Evolutionary conservation across 805 yeast genomes (phyloP).

Genomic region (Kregervanrija delftensis): DNA sequence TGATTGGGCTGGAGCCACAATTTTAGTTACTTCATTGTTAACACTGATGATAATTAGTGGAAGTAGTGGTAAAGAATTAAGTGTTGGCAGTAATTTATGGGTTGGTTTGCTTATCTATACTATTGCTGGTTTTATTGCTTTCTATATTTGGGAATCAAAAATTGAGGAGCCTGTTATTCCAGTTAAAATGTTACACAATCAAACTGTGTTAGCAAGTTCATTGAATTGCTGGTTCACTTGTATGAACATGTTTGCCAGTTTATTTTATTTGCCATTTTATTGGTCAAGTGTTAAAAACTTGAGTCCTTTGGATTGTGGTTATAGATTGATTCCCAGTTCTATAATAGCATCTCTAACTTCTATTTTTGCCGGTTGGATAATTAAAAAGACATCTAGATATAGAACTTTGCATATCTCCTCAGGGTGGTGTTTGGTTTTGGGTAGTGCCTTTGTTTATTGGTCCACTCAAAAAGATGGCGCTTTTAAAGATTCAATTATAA

Average conservation of each 20-base stretch:
- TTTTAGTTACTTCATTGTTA: slow-evolving; percentile 51
- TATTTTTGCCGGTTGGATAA: slow-evolving; percentile 56
- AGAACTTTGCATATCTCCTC: slow-evolving; percentile 34
- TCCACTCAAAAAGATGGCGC: slow-evolving; percentile 13
- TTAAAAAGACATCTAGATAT: slow-evolving; percentile 64
- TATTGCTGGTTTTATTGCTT: slow-evolving; percentile 10
- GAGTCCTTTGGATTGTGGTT: slow-evolving; percentile 29
- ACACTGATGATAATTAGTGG: slow-evolving; percentile 60
- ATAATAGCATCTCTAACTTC: slow-evolving; percentile 65
- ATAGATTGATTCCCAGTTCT: slow-evolving; percentile 48
- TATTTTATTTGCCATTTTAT: slow-evolving; percentile 68
- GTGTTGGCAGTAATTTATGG: slow-evolving; percentile 42
- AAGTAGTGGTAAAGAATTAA: slow-evolving; percentile 50
- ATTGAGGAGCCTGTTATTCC: slow-evolving; percentile 61
- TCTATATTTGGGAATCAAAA: slow-evolving; percentile 12
- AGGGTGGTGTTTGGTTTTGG: slow-evolving; percentile 39
- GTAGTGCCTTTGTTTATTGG: slow-evolving; percentile 32
- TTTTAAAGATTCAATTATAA: slow-evolving; percentile 35
- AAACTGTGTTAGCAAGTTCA: slow-evolving; percentile 60
- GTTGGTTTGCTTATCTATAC: slow-evolving; percentile 11
- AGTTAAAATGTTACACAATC: slow-evolving; percentile 44
- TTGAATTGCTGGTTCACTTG: slow-evolving; percentile 65
- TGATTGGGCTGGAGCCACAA: slow-evolving; percentile 56
- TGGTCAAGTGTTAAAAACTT: slow-evolving; percentile 28
- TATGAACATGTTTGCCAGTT: slow-evolving; percentile 55